Evolutionary conservation across 805 yeast genomes (phyloP), one percentile per base, ranked within the genome.

Genomic region (Teunomyces tritomae): DNA sequence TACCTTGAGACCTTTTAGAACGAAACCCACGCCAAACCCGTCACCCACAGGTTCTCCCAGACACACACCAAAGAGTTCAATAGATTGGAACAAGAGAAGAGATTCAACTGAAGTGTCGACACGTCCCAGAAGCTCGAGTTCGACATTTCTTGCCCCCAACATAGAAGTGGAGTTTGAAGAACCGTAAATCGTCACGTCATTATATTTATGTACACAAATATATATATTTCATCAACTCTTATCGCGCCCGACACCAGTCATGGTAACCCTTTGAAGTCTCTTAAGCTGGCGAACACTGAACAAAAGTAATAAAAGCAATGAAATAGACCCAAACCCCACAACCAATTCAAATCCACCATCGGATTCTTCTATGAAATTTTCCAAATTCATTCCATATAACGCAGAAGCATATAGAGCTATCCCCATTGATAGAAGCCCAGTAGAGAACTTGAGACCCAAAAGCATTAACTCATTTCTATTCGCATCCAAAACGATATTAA

Each of bases 301-400:
- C 4, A 65, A 60, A 45, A 89, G 79, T 8, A 90, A 68, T 5
- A 70, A 54, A 0, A 75, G 47, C 30, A 79, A 55, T 3, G 67
- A 44, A 8, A 79, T 59, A 2, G 82, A 69, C 0, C 84, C 70
- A 1, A 73, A 50, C 1, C 74, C 63, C 5, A 82, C 62, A 5
- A 71, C 63, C 5, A 57, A 37, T 50, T 69, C 72, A 61, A 89
- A 87, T 28, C 97, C 97, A 53, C 77, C 76, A 47, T 79, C 77
- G 1, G 83, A 71, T 48, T 90, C 96, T 63, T 94, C 99, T 17
- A 94, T 84, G 35, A 87, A 90, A 67, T 92, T 94, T 59, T 87
- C 89, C 63, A 94, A 71, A 66, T 94, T 94, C 99, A 94, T 94
- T 30, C 99, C 99, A 65, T 91, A 94, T 8, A 89, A 71, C 0